Percentiles rank a stretch among this genome's conserved stretches.
Conservation (phyloP, 129 eudicot species). For the Kitagawia praeruptora region DNA sequence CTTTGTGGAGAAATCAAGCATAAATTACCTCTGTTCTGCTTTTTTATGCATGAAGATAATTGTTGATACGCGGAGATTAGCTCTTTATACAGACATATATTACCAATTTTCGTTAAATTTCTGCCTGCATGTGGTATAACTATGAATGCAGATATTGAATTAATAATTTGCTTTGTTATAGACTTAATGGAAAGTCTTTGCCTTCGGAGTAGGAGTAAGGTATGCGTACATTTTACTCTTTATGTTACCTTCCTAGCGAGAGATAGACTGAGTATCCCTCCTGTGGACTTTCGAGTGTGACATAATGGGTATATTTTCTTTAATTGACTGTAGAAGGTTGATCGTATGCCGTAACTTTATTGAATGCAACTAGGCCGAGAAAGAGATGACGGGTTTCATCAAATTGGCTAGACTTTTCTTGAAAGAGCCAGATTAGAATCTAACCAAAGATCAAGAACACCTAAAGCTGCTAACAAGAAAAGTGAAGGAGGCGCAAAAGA, state of each 20-base stretch:
- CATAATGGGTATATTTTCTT: not conserved
- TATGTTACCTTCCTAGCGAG: not conserved
- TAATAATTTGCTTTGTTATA: too few relatives aligned
- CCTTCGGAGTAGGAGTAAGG: not conserved
- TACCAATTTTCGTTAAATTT: not conserved
- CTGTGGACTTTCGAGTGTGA: not conserved
- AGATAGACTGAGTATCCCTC: not conserved
- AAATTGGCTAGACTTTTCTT: not conserved
- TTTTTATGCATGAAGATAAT: not conserved
- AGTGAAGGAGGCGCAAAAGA: not conserved
- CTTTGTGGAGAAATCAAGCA: not conserved
- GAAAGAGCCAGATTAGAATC: not conserved
- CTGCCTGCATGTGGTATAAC: not conserved
- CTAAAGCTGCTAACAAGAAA: conserved; percentile 6
- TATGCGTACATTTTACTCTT: not conserved
- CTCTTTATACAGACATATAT: not conserved
- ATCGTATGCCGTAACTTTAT: not conserved
- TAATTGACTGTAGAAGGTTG: not conserved
- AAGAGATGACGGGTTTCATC: not conserved
- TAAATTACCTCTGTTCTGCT: not conserved
- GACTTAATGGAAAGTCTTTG: not conserved
- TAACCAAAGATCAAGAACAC: not conserved
- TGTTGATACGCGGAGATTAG: not conserved
- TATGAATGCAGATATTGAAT: not conserved
- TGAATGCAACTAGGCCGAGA: not conserved